These are phyloP conservation scores for Isatis tinctoria DNA, from an alignment of 345 rosid genomes.

Conservation along the genomic window DNA sequence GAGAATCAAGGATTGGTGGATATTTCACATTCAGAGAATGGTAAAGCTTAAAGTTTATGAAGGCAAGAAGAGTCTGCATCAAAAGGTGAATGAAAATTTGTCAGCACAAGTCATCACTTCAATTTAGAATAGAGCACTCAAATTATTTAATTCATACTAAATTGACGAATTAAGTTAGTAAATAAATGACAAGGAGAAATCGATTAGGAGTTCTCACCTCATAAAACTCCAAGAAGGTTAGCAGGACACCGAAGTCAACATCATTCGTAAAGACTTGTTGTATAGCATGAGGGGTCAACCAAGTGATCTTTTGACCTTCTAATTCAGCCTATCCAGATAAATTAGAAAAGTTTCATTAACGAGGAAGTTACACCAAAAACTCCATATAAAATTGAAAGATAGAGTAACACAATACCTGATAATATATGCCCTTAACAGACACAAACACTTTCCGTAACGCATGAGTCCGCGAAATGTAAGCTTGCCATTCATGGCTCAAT, in stretches of 20 bases:
- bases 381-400: not conserved
- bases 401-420: slow-evolving; percentile 53
- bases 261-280: slow-evolving; percentile 96
- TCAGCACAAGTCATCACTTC: not conserved
- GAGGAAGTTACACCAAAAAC: not conserved
- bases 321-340: slow-evolving; percentile 66
- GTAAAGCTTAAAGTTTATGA: slow-evolving; percentile 77
- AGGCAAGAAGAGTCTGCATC: slow-evolving; percentile 86
- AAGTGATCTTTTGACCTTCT: slow-evolving; percentile 92
- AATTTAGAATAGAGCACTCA: not conserved
- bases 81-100: slow-evolving; percentile 1
- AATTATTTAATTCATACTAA: not conserved
- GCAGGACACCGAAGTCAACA: slow-evolving; percentile 76
- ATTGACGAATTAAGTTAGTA: not conserved
- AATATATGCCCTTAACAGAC: slow-evolving; percentile 94
- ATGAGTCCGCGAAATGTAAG: slow-evolving; percentile 71
- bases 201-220: slow-evolving; percentile 46
- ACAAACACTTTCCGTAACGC: slow-evolving; percentile 80
- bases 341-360: slow-evolving; percentile 8
- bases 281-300: slow-evolving; percentile 88
- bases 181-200: not conserved
- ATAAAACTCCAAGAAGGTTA: slow-evolving; percentile 89
- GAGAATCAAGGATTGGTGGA: slow-evolving; percentile 90
- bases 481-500: slow-evolving; percentile 98
- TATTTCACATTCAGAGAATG: slow-evolving; percentile 74